Evolutionary conservation across 768 basidiomycete species (phyloP), one percentile per base, ranked within the genome.

Genomic region (Coprinellus aureogranulatus): DNA sequence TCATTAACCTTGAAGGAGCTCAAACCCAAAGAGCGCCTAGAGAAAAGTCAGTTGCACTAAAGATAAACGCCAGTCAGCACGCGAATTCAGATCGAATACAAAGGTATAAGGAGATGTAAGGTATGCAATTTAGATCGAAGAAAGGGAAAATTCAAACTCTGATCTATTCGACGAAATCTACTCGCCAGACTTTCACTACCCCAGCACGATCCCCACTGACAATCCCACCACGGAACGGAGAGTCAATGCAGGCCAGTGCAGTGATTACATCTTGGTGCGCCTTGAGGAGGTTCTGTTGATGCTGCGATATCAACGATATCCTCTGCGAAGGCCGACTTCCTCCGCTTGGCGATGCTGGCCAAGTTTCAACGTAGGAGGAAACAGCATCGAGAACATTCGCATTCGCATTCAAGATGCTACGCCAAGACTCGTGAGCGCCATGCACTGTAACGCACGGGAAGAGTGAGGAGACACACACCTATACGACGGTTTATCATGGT

Each of bases 161-260:
- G 3, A 49, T 1, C 41, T 57, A 57, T 23, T 58, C 57, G 27
- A 46, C 57, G 27, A 46, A 58, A 28, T 91, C 90, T 22, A 90
- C 82, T 57, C 87, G 80, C 89, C 90, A 98, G 0, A 97, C 89
- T 70, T 97, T 98, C 62, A 98, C 81, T 20, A 87, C 86, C 2
- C 97, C 97, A 22, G 88, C 81, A 47, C 92, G 80, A 69, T 98
- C 96, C 1, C 90, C 96, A 61, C 89, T 94, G n/a, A 98, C 83
- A 46, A 97, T 82, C 1, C 93, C 91, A 25, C 93, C 94, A 54
- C 91, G 82, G 73, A 98, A 98, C 1, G 96, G 94, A 0, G 94
- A 88, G 61, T 97, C 93, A 53, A 99, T 86, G 61, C 89, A 90
- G 0, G 85, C 86, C 34, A 99, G 71, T 1, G 90, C 86, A 4